Conservation (phyloP, 345 rosid genomes). For the Pistacia atlantica region DNA sequence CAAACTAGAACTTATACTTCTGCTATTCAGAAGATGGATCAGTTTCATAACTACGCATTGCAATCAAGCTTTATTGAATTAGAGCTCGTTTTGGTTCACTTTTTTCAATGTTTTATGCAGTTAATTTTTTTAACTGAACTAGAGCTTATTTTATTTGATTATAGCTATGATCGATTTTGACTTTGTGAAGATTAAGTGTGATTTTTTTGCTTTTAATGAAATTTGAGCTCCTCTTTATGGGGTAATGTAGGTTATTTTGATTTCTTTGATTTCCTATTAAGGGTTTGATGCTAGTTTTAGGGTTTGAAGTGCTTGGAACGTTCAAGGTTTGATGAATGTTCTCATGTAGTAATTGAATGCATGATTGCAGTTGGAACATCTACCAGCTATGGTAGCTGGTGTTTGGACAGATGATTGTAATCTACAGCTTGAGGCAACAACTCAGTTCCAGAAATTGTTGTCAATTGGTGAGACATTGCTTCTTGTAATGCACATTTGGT, state of each 20-base stretch:
- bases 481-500: neutral
- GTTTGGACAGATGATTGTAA: constrained; percentile 59
- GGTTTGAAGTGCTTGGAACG: neutral
- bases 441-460: constrained; percentile 75
- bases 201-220: neutral
- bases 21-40: no score
- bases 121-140: no score
- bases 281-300: neutral
- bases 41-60: no score
- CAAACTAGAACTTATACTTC: no score
- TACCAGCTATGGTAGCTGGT: constrained; percentile 73
- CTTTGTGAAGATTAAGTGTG: no score
- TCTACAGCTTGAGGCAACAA: constrained; percentile 76
- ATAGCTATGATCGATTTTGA: neutral
- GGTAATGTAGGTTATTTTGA: neutral
- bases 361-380: constrained; percentile 60
- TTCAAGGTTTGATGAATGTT: neutral
- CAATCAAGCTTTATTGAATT: no score
- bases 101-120: no score
- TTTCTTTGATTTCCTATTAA: neutral
- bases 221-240: no score
- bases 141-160: neutral
- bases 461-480: constrained; percentile 60
- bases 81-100: no score
- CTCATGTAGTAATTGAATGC: constrained; percentile 1